Base-by-base conservation (phyloP, 108 stramenopile genomes). In the Pseudonitzschia delicatissima region DNA sequence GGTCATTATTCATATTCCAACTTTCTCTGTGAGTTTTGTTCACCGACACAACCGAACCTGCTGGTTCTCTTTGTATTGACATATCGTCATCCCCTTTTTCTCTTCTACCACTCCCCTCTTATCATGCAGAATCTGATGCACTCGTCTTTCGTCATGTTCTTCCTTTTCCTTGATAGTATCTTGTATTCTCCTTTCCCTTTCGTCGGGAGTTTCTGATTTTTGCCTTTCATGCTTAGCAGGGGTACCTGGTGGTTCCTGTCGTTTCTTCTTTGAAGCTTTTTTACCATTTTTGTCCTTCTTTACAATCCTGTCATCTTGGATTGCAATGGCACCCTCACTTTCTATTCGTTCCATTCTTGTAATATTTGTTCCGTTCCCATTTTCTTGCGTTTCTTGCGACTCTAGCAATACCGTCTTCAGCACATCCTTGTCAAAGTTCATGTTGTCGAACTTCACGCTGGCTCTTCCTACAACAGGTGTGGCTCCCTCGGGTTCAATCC, bases 231-330 rank as follows among this genome's bases (percentile, higher is more conserved):
- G 32, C 13, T 35, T 55, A 13, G 31, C 29, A 12, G 60, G 37
- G 18, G 60, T 39, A 21, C 39, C 60, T 42, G 60, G 60, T 61
- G 60, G 60, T 61, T 37, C 36, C 5, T 25, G 11, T 39, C 36
- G 26, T 61, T 40, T 37, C 26, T 61, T 48, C 7, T 7, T 48
- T 23, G 47, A 21, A 12, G 32, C 25, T 61, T 18, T 20, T 32
- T 15, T 35, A 34, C 21, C 26, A 33, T 34, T 36, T 34, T 37
- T 35, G 20, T 61, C 60, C 21, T 36, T 13, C n/a, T 45, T n/a
- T 3, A 17, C 18, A 4, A n/a, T 6, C 4, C 15, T n/a, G 45
- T 13, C 15, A 18, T 6, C 11, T 45, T 15, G 3, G 11, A 45
- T 6, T 13, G 5, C n/a, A n/a, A n/a, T n/a, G n/a, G n/a, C n/a